A percentile compares a stretch with the other conserved stretches of the same genome.
Conservation (phyloP, 2,329 filamentous ascomycete species). For the Lachnellula cervina region DNA sequence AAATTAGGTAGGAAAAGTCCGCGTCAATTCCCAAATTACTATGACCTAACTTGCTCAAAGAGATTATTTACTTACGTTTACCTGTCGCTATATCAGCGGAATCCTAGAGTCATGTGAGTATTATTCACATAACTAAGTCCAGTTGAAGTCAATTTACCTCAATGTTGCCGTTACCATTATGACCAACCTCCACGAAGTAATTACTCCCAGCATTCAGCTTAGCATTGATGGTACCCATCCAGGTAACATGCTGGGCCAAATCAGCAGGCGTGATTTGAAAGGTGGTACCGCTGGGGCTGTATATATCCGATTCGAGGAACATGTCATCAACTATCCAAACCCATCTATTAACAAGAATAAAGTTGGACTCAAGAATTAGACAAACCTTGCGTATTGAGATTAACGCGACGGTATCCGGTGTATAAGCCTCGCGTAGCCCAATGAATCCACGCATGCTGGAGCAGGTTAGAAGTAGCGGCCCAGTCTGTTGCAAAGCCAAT, state of each 20-base stretch:
- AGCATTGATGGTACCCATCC: slow-evolving; percentile 38
- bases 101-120: slow-evolving; percentile 6
- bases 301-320: slow-evolving; percentile 49
- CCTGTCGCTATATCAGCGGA: slow-evolving; percentile 20
- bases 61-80: neutral
- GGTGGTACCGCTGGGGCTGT: slow-evolving; percentile 40
- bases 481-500: slow-evolving; percentile 43
- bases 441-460: slow-evolving; percentile 59
- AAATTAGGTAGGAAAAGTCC: no score
- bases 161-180: slow-evolving; percentile 53
- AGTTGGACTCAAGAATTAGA: neutral
- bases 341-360: slow-evolving; percentile 11
- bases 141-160: slow-evolving; percentile 22
- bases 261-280: slow-evolving; percentile 48
- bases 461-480: slow-evolving; percentile 48
- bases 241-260: slow-evolving; percentile 41
- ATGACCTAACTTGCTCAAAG: no score
- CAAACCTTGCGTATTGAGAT: slow-evolving; percentile 24
- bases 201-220: slow-evolving; percentile 47
- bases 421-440: slow-evolving; percentile 56
- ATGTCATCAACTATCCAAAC: slow-evolving; percentile 51
- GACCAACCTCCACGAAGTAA: slow-evolving; percentile 49
- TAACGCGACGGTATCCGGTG: slow-evolving; percentile 24
- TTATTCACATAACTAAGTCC: neutral
- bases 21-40: no score